Evolutionary conservation across 371 early-diverging fungal species (phyloP), one percentile per base, ranked within the genome.

Genomic region (Mortierella sp.): DNA sequence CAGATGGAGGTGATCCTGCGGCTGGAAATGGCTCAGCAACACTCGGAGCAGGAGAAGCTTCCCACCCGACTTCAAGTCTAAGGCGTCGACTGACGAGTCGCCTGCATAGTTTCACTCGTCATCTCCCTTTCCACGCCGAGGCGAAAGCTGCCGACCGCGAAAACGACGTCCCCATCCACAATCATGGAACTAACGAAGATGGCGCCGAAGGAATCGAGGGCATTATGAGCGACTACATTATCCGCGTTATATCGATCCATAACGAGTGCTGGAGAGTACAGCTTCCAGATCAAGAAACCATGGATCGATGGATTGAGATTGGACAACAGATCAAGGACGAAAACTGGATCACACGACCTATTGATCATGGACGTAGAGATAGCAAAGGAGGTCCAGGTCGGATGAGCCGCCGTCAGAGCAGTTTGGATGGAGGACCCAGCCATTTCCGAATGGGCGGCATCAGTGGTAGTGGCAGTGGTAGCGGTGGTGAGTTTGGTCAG

Each of bases 261-360:
- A 67, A 73, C 12, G 47, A 73, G 25, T 61, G 62, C 37, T 73
- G 74, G 74, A 45, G 67, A 19, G 67, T 73, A 0, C 67, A 67
- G 24, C 60, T 73, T 9, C 74, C 74, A 3, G 67, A 73, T 24
- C 54, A 56, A 19, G 67, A 73, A 16, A 73, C 64, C 0, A 73
- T 73, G 74, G 68, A 73, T 5, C 60, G 68, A 3, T 73, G 74
- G 74, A 56, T 73, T 21, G 74, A 73, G 40, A 63, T 73, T 24
- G 74, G 74, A 13, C 60, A 62, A 27, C 57, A 58, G 47, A 67
- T 73, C 19, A 67, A 60, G 45, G 63, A 60, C 9, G 74, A 67
- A 13, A 73, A 73, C 31, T 73, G 74, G 74, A 67, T 73, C 39
- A 41, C 57, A 1, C 45, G 61, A 24, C 57, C 68, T 1, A 44